Base-by-base conservation (phyloP, 331 rosid species). In the Quercus phellos region DNA sequence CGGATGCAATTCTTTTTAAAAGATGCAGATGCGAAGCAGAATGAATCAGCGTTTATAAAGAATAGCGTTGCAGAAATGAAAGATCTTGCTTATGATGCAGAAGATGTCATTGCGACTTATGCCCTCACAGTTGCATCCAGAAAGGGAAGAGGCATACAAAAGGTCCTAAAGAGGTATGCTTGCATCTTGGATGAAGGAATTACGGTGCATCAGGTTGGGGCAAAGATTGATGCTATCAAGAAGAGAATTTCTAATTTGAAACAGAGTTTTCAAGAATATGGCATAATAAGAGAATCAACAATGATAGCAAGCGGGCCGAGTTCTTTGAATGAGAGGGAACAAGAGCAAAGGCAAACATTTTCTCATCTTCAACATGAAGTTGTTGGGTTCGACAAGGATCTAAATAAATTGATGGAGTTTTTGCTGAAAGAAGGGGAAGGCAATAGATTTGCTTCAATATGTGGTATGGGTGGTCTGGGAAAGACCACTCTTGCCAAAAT, bases 21-120 rank as follows among this genome's bases (percentile, higher is more conserved):
- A 10, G 51, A 46, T 46, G 51, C 51, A 2, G 51, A 46, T 10
- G 51, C 0, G 4, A 46, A 53, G 34, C 84, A 80, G 71, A 77
- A 82, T 0, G 83, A 68, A 2, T 74, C 72, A 59, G 84, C 74
- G 72, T 54, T 3, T 11, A 0, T 46, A 46, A 46, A 10, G 16
- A 11, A 11, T 11, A 2, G 51, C 4, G 16, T 46, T 11, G 51
- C 86, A 24, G 88, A 85, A 63, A 85, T 83, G 29, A 77, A 83
- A 81, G 91, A 88, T 53, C 80, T 76, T 18, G 85, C 88, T 68
- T 85, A 88, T 74, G 91, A 88, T 79, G 75, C 86, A 58, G 88
- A 81, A 17, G 90, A 85, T 77, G 71, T 51, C 9, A 79, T 88
- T 46, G 84, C 75, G 0, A 53, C 74, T 18, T 79, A 73, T 79